Evolutionary conservation across 345 rosid genomes (phyloP).

Genomic region (Hypericum perforatum): DNA sequence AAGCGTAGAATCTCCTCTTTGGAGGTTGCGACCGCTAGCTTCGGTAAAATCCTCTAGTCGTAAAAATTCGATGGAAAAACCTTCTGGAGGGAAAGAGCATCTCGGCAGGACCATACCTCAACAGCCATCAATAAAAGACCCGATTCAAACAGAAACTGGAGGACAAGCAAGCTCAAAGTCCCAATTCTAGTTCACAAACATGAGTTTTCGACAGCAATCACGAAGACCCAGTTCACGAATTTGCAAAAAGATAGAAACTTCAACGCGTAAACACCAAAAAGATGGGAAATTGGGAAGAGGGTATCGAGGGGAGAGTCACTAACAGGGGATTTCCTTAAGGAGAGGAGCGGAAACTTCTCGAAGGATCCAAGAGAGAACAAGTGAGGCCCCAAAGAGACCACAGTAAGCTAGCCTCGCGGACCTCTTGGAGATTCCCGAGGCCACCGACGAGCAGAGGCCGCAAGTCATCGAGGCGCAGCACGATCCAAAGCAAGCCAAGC

Average conservation of each 20-base stretch:
- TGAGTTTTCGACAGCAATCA: too few relatives aligned
- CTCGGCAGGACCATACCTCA: too few relatives aligned
- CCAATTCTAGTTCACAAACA: too few relatives aligned
- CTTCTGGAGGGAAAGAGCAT: too few relatives aligned
- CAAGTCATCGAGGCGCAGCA: slow-evolving; percentile 78
- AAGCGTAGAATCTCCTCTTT: too few relatives aligned
- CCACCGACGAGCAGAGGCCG: slow-evolving; percentile 86
- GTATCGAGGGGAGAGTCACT: slow-evolving; percentile 10
- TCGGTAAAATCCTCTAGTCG: too few relatives aligned
- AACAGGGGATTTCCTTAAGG: slow-evolving; percentile 66
- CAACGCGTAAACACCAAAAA: slow-evolving; percentile 6
- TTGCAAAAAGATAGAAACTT: slow-evolving; percentile 8
- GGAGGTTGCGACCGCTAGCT: too few relatives aligned
- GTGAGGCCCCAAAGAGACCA: slow-evolving; percentile 83
- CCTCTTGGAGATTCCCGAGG: slow-evolving; percentile 65
- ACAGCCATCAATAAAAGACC: too few relatives aligned
- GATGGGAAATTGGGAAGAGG: not conserved
- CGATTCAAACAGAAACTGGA: too few relatives aligned
- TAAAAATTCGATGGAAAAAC: too few relatives aligned
- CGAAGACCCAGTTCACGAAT: too few relatives aligned
- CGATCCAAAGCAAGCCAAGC: slow-evolving; percentile 35
- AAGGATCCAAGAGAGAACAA: slow-evolving; percentile 82
- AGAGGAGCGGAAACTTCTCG: slow-evolving; percentile 77
- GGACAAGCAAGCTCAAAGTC: too few relatives aligned
- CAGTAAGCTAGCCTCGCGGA: slow-evolving; percentile 90